phyloP scores from a whole-genome alignment of 495 filamentous ascomycete species.

The Wilcoxina mikolae region DNA sequence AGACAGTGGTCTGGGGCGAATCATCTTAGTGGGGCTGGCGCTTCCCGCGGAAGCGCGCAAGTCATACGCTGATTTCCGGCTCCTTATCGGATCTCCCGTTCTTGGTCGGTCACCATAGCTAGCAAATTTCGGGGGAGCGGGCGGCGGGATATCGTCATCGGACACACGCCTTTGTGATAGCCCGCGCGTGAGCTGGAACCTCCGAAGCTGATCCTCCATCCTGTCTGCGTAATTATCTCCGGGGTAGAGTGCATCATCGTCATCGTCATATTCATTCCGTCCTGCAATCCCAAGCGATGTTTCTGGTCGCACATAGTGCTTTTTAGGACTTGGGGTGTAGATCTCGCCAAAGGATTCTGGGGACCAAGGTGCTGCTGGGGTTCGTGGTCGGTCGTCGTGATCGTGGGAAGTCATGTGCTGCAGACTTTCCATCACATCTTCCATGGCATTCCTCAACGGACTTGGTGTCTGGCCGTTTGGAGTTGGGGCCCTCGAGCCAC shows the following conservation, averaged over 20 bases:
- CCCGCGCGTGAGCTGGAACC: slow-evolving; percentile 39
- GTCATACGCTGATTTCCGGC: slow-evolving; percentile 74
- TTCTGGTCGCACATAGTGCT: slow-evolving; percentile 40
- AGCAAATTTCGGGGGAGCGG: slow-evolving; percentile 43
- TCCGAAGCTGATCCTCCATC: slow-evolving; percentile 68
- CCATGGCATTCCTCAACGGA: slow-evolving; percentile 85
- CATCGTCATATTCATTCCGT: slow-evolving; percentile 41
- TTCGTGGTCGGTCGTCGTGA: slow-evolving; percentile 41
- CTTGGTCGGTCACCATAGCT: slow-evolving; percentile 34
- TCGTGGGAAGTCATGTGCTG: slow-evolving; percentile 55
- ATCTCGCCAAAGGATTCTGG: slow-evolving; percentile 69
- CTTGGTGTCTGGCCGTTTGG: slow-evolving; percentile 67
- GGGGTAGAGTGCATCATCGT: slow-evolving; percentile 32
- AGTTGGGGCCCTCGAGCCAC: slow-evolving; percentile 46
- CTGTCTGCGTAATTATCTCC: slow-evolving; percentile 60
- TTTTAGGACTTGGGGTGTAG: slow-evolving; percentile 33
- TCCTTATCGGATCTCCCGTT: slow-evolving; percentile 29
- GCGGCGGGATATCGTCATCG: slow-evolving; percentile 43
- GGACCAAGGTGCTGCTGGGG: slow-evolving; percentile 68
- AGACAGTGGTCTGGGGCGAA: slow-evolving; percentile 24
- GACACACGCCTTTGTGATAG: slow-evolving; percentile 23
- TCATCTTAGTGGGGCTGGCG: slow-evolving; percentile 20
- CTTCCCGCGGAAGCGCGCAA: slow-evolving; percentile 31
- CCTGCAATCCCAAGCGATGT: slow-evolving; percentile 57
- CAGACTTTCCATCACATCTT: slow-evolving; percentile 92